A percentile compares a stretch with the other conserved stretches of the same genome.
These are phyloP conservation scores for Cetradonia linearis DNA, from an alignment of 495 filamentous ascomycete genomes.

Conservation along the genomic window DNA sequence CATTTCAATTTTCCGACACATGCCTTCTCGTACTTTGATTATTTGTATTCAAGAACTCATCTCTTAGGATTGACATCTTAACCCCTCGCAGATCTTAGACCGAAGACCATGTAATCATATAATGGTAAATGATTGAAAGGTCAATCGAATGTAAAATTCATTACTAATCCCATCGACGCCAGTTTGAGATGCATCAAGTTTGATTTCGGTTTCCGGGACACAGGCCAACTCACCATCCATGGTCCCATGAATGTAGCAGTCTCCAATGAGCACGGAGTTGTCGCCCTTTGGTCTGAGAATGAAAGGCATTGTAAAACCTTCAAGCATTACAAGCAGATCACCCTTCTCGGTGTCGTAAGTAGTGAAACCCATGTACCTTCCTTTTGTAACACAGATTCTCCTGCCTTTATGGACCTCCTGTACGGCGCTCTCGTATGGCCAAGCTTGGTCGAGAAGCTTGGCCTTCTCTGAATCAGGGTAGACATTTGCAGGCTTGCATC, in stretches of 20 bases:
- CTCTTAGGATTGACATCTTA: background rate
- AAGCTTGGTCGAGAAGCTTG: background rate
- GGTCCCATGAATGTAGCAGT: conserved; percentile 2
- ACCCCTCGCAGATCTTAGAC: too few species aligned
- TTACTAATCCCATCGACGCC: background rate
- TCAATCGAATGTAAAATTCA: background rate
- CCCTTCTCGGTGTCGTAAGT: conserved; percentile 2
- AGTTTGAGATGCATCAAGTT: background rate
- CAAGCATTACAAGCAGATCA: background rate
- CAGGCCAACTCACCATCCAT: conserved; percentile 3
- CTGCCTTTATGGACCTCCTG: background rate
- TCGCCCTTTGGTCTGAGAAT: background rate
- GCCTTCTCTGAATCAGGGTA: background rate
- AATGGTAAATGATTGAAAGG: background rate
- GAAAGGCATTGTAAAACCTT: background rate
- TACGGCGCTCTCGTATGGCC: background rate
- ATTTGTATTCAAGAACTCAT: background rate
- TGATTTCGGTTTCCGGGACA: background rate
- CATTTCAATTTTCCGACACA: too few species aligned
- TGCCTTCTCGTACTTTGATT: too few species aligned
- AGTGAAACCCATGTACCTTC: background rate
- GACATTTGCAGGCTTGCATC: background rate
- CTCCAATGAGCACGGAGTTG: background rate
- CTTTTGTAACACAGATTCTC: background rate
- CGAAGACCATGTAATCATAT: background rate